phyloP scores from a whole-genome alignment of 345 rosid genomes.

The Syzygium aromaticum region DNA sequence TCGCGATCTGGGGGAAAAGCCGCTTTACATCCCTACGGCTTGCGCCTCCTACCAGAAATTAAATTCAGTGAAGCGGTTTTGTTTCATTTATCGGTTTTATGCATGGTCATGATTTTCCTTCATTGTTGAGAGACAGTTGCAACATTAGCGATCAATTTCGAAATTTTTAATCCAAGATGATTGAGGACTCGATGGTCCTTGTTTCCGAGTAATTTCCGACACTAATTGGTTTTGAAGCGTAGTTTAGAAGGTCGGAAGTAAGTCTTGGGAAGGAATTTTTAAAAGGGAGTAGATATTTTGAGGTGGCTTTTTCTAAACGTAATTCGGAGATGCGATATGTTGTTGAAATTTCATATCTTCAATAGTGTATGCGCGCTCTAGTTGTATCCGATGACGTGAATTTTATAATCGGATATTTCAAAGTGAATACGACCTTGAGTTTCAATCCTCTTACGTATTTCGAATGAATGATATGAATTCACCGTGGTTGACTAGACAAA shows the following conservation, averaged over 20 bases:
- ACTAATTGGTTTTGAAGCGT: background rate
- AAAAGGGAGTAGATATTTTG: background rate
- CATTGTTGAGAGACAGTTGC: background rate
- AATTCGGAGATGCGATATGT: background rate
- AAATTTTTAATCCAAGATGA: too few species aligned
- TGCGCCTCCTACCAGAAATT: background rate
- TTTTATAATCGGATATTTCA: background rate
- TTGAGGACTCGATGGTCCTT: background rate
- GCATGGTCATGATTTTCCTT: background rate
- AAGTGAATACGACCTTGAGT: background rate
- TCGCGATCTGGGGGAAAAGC: background rate
- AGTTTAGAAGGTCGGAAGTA: background rate
- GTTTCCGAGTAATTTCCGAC: background rate
- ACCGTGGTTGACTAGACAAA: background rate
- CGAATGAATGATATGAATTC: background rate
- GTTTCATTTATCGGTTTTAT: background rate
- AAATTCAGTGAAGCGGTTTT: background rate
- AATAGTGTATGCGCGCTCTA: background rate
- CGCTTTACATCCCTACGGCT: background rate
- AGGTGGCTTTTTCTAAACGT: background rate
- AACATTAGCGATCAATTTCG: background rate
- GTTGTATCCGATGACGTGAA: background rate
- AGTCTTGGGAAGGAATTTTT: background rate
- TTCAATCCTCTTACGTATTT: background rate
- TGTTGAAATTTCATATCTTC: too few species aligned